Percentiles rank a stretch among this genome's conserved stretches.
These are phyloP conservation scores for Penicillium sp. DNA, from an alignment of 2,329 filamentous ascomycete species.

Conservation along the genomic window DNA sequence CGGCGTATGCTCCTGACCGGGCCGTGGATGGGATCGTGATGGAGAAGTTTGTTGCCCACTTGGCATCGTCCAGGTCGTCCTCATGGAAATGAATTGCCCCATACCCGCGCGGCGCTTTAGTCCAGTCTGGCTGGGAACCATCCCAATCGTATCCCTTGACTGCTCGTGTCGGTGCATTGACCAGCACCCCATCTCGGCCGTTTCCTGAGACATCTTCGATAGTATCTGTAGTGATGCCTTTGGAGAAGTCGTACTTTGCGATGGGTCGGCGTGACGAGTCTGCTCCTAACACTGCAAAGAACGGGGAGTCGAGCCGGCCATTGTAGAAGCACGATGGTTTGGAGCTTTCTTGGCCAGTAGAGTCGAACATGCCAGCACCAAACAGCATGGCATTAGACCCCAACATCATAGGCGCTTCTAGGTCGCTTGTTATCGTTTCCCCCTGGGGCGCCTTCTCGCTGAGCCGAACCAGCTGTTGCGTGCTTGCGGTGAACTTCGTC, in stretches of 20 bases:
- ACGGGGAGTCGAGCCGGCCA: conserved; percentile 4
- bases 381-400: too few relatives aligned
- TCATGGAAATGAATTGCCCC: conserved; percentile 48
- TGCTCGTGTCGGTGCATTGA: conserved; percentile 41
- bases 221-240: neutral
- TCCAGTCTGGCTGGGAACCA: conserved; percentile 38
- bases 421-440: too few relatives aligned
- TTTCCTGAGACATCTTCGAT: conserved; percentile 30
- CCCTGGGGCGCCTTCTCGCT: too few relatives aligned
- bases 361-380: too few relatives aligned
- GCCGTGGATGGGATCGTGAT: conserved; percentile 28
- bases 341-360: too few relatives aligned
- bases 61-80: conserved; percentile 45
- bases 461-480: too few relatives aligned
- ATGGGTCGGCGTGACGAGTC: neutral
- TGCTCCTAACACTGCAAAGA: neutral
- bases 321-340: neutral
- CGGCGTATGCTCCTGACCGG: conserved; percentile 33
- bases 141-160: conserved; percentile 43
- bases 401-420: too few relatives aligned
- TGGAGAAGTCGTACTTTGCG: conserved; percentile 9
- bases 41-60: conserved; percentile 41
- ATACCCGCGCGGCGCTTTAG: conserved; percentile 37
- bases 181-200: conserved; percentile 30
- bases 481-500: too few relatives aligned